Evolutionary conservation across 2,329 filamentous ascomycete species (phyloP).

Genomic region (Fusarium sp.): DNA sequence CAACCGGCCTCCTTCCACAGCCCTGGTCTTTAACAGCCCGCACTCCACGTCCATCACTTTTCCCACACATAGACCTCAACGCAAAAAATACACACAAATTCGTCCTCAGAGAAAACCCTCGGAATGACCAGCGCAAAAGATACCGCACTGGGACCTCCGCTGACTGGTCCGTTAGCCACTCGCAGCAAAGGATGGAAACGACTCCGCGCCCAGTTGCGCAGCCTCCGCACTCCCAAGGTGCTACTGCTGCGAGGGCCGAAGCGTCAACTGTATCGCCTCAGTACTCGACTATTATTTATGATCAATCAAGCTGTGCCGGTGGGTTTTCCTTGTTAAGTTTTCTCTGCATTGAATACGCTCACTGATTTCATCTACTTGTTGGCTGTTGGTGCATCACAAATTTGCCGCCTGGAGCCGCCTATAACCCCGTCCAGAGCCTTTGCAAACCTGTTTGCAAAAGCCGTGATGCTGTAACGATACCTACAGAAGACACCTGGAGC

Average conservation of each 20-base stretch:
- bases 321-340: conserved; percentile 13
- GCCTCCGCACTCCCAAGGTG: conserved; percentile 23
- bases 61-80: conserved; percentile 11
- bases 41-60: conserved; percentile 17
- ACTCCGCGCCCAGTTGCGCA: conserved; percentile 31
- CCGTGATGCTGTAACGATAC: conserved; percentile 45
- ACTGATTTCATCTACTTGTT: conserved; percentile 12
- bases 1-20: neutral
- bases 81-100: conserved; percentile 10
- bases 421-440: conserved; percentile 16
- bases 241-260: conserved; percentile 41
- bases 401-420: conserved; percentile 28
- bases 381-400: conserved; percentile 25
- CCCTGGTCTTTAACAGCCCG: neutral
- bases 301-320: neutral
- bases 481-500: conserved; percentile 39
- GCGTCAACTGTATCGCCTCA: conserved; percentile 31
- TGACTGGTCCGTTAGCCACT: conserved; percentile 36
- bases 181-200: conserved; percentile 23
- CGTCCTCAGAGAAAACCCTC: neutral
- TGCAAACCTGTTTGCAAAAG: conserved; percentile 23
- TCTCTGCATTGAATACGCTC: neutral
- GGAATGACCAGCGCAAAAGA: conserved; percentile 1
- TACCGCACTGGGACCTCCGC: neutral
- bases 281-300: conserved; percentile 41